Evolutionary conservation across 352 stramenopile genomes (phyloP).

Genomic region (Globisporangium lucens): DNA sequence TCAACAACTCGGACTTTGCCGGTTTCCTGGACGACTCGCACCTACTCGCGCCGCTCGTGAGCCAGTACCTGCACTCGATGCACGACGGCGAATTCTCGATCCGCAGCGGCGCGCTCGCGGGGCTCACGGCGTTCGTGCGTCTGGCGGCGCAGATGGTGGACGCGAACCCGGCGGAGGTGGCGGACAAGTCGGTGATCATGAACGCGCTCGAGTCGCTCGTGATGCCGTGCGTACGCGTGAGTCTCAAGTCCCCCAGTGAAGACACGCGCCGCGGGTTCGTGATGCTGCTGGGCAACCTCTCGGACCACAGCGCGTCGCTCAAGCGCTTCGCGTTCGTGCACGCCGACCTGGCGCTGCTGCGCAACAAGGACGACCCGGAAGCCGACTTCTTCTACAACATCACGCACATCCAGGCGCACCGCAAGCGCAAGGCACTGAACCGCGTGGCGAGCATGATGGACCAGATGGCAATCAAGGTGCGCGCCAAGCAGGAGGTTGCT

Average conservation of each 20-base stretch:
- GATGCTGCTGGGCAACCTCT: slow-evolving; percentile 67
- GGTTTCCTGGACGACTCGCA: slow-evolving; percentile 56
- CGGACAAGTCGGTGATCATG: slow-evolving; percentile 42
- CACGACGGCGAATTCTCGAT: slow-evolving; percentile 85
- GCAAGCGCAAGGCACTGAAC: slow-evolving; percentile 90
- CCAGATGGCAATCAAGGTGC: slow-evolving; percentile 48
- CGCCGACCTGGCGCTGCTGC: slow-evolving; percentile 60
- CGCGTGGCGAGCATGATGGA: slow-evolving; percentile 88
- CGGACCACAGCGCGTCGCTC: slow-evolving; percentile 40
- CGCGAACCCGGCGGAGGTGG: slow-evolving; percentile 11
- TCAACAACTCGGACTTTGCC: slow-evolving; percentile 64
- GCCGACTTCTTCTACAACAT: slow-evolving; percentile 99
- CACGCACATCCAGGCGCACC: slow-evolving; percentile 97
- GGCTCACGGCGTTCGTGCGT: slow-evolving; percentile 50
- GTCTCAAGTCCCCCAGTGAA: slow-evolving; percentile 72
- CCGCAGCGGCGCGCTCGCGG: slow-evolving; percentile 62
- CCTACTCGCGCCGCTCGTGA: slow-evolving; percentile 71
- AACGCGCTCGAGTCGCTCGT: slow-evolving; percentile 86
- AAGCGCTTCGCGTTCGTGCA: slow-evolving; percentile 56
- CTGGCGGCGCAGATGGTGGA: slow-evolving; percentile 35
- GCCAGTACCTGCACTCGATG: slow-evolving; percentile 80
- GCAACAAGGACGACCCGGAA: slow-evolving; percentile 87
- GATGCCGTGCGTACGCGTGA: slow-evolving; percentile 86
- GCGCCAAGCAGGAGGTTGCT: slow-evolving; percentile 8
- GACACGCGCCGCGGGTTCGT: slow-evolving; percentile 85